phyloP scores from a whole-genome alignment of 2,329 filamentous ascomycete genomes.

The Exutisphaerella laricina region DNA sequence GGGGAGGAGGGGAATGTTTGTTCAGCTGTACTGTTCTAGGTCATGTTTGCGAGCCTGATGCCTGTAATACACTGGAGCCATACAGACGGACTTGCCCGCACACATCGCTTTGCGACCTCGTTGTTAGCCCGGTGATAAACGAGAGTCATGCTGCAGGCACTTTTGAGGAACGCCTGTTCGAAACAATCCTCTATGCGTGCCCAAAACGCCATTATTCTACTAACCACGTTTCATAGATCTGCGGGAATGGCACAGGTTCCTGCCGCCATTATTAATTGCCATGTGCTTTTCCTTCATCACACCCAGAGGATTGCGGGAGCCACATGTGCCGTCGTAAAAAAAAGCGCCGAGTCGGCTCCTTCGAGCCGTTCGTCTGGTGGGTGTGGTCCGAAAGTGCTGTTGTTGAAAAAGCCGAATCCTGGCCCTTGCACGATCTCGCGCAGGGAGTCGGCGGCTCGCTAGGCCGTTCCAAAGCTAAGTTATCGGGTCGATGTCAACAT shows the following conservation, averaged over 20 bases:
- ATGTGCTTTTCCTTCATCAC: background rate
- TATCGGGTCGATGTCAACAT: too few relatives aligned
- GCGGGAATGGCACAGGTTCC: background rate
- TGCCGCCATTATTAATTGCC: slow-evolving; percentile 1
- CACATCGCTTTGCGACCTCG: too few relatives aligned
- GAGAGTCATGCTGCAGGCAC: background rate
- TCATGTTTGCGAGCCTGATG: background rate
- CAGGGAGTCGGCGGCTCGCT: background rate
- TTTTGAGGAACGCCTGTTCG: background rate
- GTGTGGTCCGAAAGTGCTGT: too few relatives aligned
- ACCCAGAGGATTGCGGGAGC: slow-evolving; percentile 1
- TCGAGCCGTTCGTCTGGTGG: slow-evolving; percentile 1
- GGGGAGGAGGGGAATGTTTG: background rate
- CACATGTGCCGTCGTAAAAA: background rate
- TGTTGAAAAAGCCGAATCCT: background rate
- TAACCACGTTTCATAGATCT: background rate
- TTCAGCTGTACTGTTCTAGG: background rate
- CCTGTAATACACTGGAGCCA: background rate
- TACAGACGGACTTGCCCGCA: background rate
- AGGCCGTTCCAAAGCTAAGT: background rate
- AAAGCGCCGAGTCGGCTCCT: slow-evolving; percentile 3
- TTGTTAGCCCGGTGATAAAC: background rate
- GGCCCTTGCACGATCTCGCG: background rate
- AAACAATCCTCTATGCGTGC: background rate
- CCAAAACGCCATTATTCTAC: too few relatives aligned